Base-by-base conservation (phyloP, 768 basidiomycete species). In the Auriscalpium microsporum region DNA sequence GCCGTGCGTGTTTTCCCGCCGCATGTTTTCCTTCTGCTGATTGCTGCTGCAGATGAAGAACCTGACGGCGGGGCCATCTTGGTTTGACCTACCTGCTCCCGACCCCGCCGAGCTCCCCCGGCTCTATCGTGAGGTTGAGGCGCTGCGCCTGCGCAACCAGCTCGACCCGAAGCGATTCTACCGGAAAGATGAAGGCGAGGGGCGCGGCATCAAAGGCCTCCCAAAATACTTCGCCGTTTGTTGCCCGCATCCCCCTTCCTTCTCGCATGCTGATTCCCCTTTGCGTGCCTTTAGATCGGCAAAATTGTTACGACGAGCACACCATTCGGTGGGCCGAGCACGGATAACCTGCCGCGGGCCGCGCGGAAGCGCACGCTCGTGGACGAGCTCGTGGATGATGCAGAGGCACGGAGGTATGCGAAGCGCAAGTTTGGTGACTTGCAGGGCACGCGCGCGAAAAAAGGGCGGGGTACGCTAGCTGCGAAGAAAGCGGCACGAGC, bases 91-190 rank as follows among this genome's bases (percentile, higher is more conserved):
- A 53, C 90, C 92, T 17, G 85, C 87, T 16, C 91, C 92, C 19
- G 69, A 80, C 13, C 87, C 88, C 62, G 82, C 86, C 11, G 90
- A 93, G 57, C 73, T 90, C 14, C 88, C 90, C 37, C 78, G 82
- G 38, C 69, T 94, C 42, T 72, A 92, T 63, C 86, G 87, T 51
- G 92, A 96, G 72, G 86, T 92, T 10, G 89, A 94, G 66, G 87
- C 94, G 0, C 73, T 94, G 54, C 85, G 91, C 34, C 73, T 96
- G 48, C 81, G 86, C 50, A 92, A 92, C 65, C 86, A 91, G 55
- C 78, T 96, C 17, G 94, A 96, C 64, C 92, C 92, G 16, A 96
- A 95, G 67, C 80, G 90, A 19, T 94, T 94, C 72, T 90, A 94
- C 71, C 75, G 83, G 58, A 93, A 90, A 68, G 89, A 93, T 47